Percentiles rank a stretch among this genome's conserved stretches.
phyloP scores from a whole-genome alignment of 257 asterid genomes.

The Cordia subcordata region DNA sequence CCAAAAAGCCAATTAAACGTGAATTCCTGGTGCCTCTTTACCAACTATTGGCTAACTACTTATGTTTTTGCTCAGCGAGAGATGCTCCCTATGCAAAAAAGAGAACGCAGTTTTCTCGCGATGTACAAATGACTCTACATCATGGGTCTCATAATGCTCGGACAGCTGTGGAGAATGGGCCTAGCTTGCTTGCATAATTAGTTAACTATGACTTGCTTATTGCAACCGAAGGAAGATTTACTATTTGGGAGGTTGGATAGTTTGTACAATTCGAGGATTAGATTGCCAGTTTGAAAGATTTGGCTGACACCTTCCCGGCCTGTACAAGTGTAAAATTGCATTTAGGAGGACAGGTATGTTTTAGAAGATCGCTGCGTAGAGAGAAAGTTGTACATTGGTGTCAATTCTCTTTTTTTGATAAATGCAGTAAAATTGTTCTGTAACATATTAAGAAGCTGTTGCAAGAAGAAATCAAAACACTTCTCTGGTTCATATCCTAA shows the following conservation, averaged over 20 bases:
- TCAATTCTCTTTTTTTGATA: not conserved
- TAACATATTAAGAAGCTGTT: not conserved
- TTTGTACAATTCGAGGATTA: constrained; percentile 3
- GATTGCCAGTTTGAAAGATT: not conserved
- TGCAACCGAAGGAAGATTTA: constrained; percentile 1
- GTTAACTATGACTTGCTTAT: not conserved
- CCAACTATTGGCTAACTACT: not conserved
- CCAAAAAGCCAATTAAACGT: too few species aligned
- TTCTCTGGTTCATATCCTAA: constrained; percentile 6
- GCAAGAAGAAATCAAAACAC: not conserved
- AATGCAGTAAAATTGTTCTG: not conserved
- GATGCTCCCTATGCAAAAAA: constrained; percentile 95
- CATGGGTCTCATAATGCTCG: constrained; percentile 60
- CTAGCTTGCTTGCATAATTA: constrained; percentile 37
- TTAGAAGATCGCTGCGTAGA: not conserved
- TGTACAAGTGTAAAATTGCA: not conserved
- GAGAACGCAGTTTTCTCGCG: constrained; percentile 67
- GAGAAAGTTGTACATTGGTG: constrained; percentile 6
- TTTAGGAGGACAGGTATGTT: not conserved
- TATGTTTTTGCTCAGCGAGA: constrained; percentile 50
- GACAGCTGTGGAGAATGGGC: constrained; percentile 81
- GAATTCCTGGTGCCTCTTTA: not conserved
- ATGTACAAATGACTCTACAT: constrained; percentile 73
- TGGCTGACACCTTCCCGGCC: not conserved
- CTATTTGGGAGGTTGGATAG: constrained; percentile 8